phyloP scores from a whole-genome alignment of 768 basidiomycete species.

The Infundibulicybe gibba region DNA sequence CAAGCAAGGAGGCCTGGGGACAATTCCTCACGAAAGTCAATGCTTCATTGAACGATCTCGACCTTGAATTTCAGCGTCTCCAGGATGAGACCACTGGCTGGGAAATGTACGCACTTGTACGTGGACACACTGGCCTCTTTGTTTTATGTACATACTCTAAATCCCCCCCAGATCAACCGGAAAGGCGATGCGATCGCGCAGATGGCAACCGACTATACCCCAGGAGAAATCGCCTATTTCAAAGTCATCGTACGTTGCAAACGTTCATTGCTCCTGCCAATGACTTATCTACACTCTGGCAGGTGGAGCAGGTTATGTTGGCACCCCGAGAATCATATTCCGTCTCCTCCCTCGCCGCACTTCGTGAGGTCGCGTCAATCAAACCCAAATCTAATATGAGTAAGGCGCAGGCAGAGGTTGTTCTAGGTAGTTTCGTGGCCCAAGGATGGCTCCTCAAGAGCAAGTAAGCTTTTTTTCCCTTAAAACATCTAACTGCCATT shows the following conservation, averaged over 20 bases:
- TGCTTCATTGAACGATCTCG: constrained; percentile 56
- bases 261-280: background rate
- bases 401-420: constrained; percentile 69
- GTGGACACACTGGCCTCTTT: constrained; percentile 15
- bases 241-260: constrained; percentile 63
- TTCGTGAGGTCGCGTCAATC: constrained; percentile 63
- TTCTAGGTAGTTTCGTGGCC: constrained; percentile 80
- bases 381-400: constrained; percentile 61
- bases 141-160: no score
- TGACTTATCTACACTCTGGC: constrained; percentile 4
- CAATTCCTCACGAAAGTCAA: constrained; percentile 60
- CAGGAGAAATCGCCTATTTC: constrained; percentile 81
- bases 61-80: constrained; percentile 66
- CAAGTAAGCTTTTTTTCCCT: constrained; percentile 37
- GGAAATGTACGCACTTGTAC: constrained; percentile 67
- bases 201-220: constrained; percentile 77
- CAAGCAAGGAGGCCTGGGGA: constrained; percentile 50
- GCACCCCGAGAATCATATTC: constrained; percentile 74
- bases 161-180: constrained; percentile 66
- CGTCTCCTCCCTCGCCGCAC: constrained; percentile 71
- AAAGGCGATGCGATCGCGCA: constrained; percentile 82
- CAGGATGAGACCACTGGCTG: constrained; percentile 63
- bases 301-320: constrained; percentile 88
- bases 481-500: background rate
- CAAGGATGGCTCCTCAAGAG: constrained; percentile 76